Conservation (phyloP, 345 rosid genomes). For the Raphanus raphanistrum region DNA sequence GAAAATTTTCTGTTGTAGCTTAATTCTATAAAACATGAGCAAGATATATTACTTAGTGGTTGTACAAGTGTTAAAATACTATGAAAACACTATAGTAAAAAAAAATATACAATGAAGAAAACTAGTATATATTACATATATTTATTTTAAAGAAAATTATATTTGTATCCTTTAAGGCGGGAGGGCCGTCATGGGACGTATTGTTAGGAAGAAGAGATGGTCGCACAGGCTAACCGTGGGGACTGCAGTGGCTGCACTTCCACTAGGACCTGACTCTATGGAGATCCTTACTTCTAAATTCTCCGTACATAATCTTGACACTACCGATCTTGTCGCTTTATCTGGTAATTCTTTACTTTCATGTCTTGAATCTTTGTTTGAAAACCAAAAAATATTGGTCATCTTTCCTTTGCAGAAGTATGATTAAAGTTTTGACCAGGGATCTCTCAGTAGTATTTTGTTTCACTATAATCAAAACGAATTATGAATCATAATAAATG, state of each 20-base stretch:
- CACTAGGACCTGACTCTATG: constrained; percentile 53
- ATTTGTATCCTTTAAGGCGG: constrained; percentile 47
- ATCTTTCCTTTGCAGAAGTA: not conserved
- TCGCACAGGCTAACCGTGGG: constrained; percentile 51
- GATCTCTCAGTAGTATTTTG: constrained; percentile 1
- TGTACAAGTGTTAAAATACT: not conserved
- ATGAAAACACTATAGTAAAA: not conserved
- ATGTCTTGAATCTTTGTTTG: not conserved
- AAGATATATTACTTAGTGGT: not conserved
- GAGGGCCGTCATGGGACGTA: constrained; percentile 76
- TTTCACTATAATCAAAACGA: not conserved
- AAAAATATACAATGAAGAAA: no score
- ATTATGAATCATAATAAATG: not conserved
- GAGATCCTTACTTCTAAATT: constrained; percentile 51
- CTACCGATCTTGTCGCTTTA: constrained; percentile 65
- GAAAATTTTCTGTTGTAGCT: not conserved
- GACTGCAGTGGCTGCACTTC: constrained; percentile 58
- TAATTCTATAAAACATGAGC: not conserved
- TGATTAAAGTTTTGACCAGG: not conserved
- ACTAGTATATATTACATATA: not conserved
- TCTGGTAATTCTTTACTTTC: constrained; percentile 49
- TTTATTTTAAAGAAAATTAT: not conserved
- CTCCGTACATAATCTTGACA: constrained; percentile 58
- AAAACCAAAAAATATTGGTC: not conserved
- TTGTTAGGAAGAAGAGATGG: constrained; percentile 74